Evolutionary conservation across 225 moss, liverwort and hornwort genomes (phyloP), one percentile per base, ranked within the genome.

Genomic region (Anthoceros angustus): DNA sequence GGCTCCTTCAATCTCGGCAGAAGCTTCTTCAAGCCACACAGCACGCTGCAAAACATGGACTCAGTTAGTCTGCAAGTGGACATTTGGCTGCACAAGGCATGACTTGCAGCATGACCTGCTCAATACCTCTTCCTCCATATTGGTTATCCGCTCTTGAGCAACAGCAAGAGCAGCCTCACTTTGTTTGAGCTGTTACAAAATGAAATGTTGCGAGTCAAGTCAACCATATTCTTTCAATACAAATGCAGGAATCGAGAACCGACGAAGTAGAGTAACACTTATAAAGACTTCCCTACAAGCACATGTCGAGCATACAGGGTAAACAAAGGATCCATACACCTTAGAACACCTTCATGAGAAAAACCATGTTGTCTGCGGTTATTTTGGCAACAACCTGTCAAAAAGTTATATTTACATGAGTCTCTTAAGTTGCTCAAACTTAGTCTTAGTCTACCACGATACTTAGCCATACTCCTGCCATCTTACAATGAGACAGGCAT

Each of bases 361-460:
- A 81, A 38, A 88, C 83, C 87, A 88, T 88, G 77, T 88, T 88
- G 87, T 88, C 85, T 68, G 85, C 87, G 39, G 83, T 83, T 55
- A 88, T 68, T 55, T 79, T 83, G n/a, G 87, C 83, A 48, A 88
- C 74, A 50, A 85, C 83, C 85, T 88, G 76, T 67, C 67, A 66
- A 70, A 42, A 25, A 9, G 63, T 15, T 7, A 25, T 14, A 32
- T 32, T 32, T 32, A 32, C 32, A 32, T 32, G 32, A 32, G 32
- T 4, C 32, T 32, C 32, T 32, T 32, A 1, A 32, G 32, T 32
- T 32, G 32, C 32, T 32, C 32, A 32, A 32, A 32, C 32, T 32
- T 32, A 1, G 32, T 32, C 32, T 4, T 32, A 32, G 32, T 32
- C 32, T 32, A 32, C 32, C 32, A 32, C 1, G 32, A 32, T 32